Conservation (phyloP, 148 eudicot genomes). For the Linanthus parryae region DNA sequence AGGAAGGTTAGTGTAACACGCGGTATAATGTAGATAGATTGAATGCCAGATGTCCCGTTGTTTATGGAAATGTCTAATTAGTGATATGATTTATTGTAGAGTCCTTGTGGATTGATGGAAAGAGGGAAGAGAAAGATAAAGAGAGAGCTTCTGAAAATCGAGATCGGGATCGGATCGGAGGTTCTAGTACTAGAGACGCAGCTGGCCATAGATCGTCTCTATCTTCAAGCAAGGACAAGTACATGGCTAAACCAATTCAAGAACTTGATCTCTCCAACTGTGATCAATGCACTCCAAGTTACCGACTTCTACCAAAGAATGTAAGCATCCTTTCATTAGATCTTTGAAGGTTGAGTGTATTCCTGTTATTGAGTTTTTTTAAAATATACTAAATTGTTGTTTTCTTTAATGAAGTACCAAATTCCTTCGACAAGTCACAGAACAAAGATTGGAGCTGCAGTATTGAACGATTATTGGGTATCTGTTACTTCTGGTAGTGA, state of each 20-base stretch:
- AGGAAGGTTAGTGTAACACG: too few species aligned
- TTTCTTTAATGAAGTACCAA: conserved; percentile 62
- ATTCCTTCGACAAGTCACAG: conserved; percentile 84
- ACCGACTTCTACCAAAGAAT: conserved; percentile 84
- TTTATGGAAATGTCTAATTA: too few species aligned
- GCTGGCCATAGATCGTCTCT: conserved; percentile 39
- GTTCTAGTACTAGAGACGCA: conserved; percentile 40
- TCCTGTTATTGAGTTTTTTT: conserved; percentile 7
- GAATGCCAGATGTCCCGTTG: too few species aligned
- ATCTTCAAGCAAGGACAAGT: conserved; percentile 46
- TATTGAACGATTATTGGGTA: conserved; percentile 90
- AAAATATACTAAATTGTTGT: conserved; percentile 9
- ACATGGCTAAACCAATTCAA: conserved; percentile 52
- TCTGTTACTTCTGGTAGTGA: conserved; percentile 99
- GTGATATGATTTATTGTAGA: conserved; percentile 5
- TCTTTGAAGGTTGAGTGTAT: too few species aligned
- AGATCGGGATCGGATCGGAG: too few species aligned
- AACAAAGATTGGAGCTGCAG: conserved; percentile 62
- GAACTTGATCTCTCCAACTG: conserved; percentile 57
- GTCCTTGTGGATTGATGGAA: conserved; percentile 21
- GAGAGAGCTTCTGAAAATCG: too few species aligned
- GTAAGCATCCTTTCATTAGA: conserved; percentile 38
- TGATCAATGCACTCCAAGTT: conserved; percentile 89
- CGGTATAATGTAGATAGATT: too few species aligned
- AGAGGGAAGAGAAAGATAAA: conserved; percentile 32